Conservation (phyloP, 768 basidiomycete genomes). For the Leucosporidium yakuticum region DNA sequence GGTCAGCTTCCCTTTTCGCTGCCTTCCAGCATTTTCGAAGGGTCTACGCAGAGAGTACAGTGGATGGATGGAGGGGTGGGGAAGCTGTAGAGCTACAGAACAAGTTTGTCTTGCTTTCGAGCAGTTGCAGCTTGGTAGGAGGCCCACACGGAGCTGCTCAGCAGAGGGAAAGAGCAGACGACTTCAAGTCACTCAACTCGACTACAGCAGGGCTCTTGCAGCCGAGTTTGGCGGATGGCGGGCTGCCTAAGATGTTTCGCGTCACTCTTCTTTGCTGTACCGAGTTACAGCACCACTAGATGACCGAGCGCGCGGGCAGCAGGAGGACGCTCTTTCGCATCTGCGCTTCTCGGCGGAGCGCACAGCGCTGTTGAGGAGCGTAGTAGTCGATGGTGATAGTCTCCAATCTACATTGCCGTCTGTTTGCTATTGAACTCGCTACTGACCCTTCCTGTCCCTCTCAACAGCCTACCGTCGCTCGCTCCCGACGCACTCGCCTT, state of each 20-base stretch:
- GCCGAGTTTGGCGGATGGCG: too few relatives aligned
- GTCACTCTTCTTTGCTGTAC: too few relatives aligned
- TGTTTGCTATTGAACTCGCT: background rate
- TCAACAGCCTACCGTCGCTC: constrained; percentile 23
- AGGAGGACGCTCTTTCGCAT: background rate
- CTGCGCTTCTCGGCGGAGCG: background rate
- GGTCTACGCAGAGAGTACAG: background rate
- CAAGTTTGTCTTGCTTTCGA: background rate
- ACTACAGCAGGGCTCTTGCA: too few relatives aligned
- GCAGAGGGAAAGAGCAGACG: background rate
- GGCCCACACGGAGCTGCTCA: background rate
- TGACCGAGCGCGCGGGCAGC: too few relatives aligned
- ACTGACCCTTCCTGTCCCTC: background rate
- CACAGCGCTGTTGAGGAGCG: background rate
- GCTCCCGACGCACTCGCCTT: constrained; percentile 23
- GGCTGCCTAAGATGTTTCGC: too few relatives aligned
- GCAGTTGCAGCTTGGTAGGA: background rate
- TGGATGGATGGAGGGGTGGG: too few relatives aligned
- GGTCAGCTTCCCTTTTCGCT: constrained; percentile 15
- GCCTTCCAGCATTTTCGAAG: background rate
- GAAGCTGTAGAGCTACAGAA: background rate
- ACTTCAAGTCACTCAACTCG: background rate
- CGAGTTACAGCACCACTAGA: too few relatives aligned
- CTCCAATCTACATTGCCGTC: background rate
- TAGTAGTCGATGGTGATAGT: background rate